These are phyloP conservation scores for Penicillium freii DNA, from an alignment of 2,329 filamentous ascomycete species.

Conservation along the genomic window DNA sequence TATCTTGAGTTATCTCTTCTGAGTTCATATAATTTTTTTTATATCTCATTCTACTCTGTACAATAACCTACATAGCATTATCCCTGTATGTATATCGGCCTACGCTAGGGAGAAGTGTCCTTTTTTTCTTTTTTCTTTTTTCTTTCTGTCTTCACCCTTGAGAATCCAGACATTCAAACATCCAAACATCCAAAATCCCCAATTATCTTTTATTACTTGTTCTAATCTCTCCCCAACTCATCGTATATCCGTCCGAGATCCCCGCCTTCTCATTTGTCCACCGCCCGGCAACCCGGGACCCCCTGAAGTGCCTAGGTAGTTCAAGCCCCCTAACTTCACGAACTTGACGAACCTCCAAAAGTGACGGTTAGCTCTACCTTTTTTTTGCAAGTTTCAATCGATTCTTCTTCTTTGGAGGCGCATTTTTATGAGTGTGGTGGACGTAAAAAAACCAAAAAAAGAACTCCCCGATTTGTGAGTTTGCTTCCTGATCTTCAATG, in stretches of 20 bases:
- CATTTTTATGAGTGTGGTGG: neutral
- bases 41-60: neutral
- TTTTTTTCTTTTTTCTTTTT: neutral
- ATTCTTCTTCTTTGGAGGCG: neutral
- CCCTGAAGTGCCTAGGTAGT: conserved; percentile 13
- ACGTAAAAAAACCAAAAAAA: neutral
- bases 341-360: neutral
- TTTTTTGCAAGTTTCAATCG: neutral
- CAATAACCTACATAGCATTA: neutral
- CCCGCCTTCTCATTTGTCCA: conserved; percentile 8
- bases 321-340: neutral
- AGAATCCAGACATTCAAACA: neutral
- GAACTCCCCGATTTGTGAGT: neutral
- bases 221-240: neutral
- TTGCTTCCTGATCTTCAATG: neutral
- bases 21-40: too few species aligned
- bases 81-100: neutral
- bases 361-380: neutral
- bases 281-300: conserved; percentile 20
- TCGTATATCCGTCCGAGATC: neutral
- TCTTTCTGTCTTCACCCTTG: neutral
- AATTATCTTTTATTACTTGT: neutral
- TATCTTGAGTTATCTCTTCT: neutral
- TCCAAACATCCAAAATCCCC: neutral
- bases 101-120: neutral